Conservation (phyloP, 495 filamentous ascomycete species). For the Emericellopsis terricola region DNA sequence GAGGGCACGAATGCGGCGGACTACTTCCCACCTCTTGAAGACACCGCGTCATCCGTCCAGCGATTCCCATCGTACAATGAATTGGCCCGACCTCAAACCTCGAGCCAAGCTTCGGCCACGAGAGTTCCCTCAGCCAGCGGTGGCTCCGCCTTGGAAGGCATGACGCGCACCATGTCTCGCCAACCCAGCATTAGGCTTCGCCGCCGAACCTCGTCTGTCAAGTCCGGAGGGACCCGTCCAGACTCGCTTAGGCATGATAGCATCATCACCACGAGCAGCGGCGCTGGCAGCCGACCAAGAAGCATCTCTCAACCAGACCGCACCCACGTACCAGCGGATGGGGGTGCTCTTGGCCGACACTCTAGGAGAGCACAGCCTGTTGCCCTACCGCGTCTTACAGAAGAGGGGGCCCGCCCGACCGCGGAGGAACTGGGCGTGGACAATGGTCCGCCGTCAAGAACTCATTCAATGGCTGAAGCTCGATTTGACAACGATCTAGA, state of each 20-base stretch:
- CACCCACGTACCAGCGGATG: neutral
- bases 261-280: neutral
- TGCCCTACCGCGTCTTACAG: constrained; percentile 1
- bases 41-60: too few relatives aligned
- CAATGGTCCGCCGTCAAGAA: neutral
- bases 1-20: neutral
- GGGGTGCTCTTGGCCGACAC: neutral
- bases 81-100: neutral
- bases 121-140: too few relatives aligned
- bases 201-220: neutral
- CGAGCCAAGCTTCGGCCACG: too few relatives aligned
- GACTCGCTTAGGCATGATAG: too few relatives aligned
- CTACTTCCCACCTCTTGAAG: constrained; percentile 1
- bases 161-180: neutral
- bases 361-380: constrained; percentile 1
- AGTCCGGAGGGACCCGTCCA: too few relatives aligned
- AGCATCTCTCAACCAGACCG: constrained; percentile 1
- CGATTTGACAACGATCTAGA: neutral
- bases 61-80: too few relatives aligned
- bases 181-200: constrained; percentile 2
- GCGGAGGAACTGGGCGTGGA: neutral
- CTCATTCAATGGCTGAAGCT: neutral
- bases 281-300: neutral
- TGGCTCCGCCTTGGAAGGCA: too few relatives aligned
- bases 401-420: constrained; percentile 1